Base-by-base conservation (phyloP, 108 stramenopile genomes). In the Pseudonitzschia delicatissima region DNA sequence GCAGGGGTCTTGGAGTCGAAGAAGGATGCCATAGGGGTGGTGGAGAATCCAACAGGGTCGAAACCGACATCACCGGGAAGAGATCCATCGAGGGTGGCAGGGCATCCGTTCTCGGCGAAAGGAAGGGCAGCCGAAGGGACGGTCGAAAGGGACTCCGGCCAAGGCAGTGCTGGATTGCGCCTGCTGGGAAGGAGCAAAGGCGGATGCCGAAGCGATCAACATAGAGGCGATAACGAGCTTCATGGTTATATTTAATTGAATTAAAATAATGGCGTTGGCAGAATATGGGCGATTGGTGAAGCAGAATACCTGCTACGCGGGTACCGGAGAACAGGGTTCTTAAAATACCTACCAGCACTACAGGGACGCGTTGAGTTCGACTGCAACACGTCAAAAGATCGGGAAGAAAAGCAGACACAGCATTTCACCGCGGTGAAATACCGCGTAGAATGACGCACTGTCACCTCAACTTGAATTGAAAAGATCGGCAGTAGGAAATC, bases 1-100 rank as follows among this genome's bases (percentile, higher is more conserved):
- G 69, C 42, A n/a, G 37, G 60, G 5, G 57, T 34, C 65, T 81
- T 72, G 21, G 78, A 73, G 39, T 84, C 74, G 79, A 91, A 88
- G 80, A 78, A 90, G 1, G 76, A 26, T 13, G 21, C 57, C 36
- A 63, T 34, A 57, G 94, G 92, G 55, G 77, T 86, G 77, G 90
- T 95, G 64, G 96, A 90, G 87, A 96, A 95, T 64, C 92, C 95
- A 67, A 93, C 77, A 44, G 97, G 97, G 82, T 98, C 97, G 81
- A 98, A 98, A 57, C 97, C 97, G 32, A 82, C 90, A 82, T 98
- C 97, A 52, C 97, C 97, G 17, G 84, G 69, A 60, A 96, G 76
- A 64, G 85, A 82, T 68, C 97, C 97, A 64, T 97, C 97, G 48
- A 97, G 86, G 63, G 86, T 82, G 57, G 80, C 83, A 35, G 94